Conservation (phyloP, 495 filamentous ascomycete species). For the Daldinia childiae region DNA sequence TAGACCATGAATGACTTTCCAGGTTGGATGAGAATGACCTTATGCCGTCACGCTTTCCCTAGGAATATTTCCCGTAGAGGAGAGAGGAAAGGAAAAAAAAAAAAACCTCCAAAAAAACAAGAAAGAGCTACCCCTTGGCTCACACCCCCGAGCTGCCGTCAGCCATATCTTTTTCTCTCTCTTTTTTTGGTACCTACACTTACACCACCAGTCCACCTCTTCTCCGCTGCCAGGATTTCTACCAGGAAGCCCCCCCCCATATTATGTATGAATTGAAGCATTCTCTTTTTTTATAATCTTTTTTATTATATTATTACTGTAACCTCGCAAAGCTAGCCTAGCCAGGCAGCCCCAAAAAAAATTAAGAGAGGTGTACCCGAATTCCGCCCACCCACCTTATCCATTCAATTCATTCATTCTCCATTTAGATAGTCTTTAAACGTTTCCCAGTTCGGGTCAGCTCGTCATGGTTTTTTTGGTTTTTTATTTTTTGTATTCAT, state of each 20-base stretch:
- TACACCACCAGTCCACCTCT: constrained; percentile 17
- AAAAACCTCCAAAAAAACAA: background rate
- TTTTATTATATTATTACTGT: constrained; percentile 37
- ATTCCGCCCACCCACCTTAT: constrained; percentile 35
- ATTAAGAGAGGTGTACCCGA: constrained; percentile 35
- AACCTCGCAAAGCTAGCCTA: constrained; percentile 43
- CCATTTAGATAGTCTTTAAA: constrained; percentile 32
- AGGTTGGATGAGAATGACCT: constrained; percentile 41
- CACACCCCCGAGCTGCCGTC: constrained; percentile 27
- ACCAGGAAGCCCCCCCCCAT: constrained; percentile 38
- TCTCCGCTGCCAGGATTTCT: constrained; percentile 39
- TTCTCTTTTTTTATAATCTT: constrained; percentile 22
- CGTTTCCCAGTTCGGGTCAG: constrained; percentile 43
- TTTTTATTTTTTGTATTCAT: constrained; percentile 41
- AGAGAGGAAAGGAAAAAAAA: background rate
- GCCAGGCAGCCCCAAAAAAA: constrained; percentile 40
- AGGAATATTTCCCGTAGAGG: constrained; percentile 29
- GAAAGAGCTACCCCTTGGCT: constrained; percentile 5
- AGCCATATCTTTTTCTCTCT: constrained; percentile 13
- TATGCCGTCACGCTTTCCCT: constrained; percentile 42
- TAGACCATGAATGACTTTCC: constrained; percentile 43
- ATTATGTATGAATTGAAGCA: constrained; percentile 37
- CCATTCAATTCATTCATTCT: constrained; percentile 44
- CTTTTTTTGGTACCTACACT: constrained; percentile 18
- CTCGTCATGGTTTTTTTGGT: constrained; percentile 40